Evolutionary conservation across 768 basidiomycete genomes (phyloP).

Genomic region (Russula abietina): DNA sequence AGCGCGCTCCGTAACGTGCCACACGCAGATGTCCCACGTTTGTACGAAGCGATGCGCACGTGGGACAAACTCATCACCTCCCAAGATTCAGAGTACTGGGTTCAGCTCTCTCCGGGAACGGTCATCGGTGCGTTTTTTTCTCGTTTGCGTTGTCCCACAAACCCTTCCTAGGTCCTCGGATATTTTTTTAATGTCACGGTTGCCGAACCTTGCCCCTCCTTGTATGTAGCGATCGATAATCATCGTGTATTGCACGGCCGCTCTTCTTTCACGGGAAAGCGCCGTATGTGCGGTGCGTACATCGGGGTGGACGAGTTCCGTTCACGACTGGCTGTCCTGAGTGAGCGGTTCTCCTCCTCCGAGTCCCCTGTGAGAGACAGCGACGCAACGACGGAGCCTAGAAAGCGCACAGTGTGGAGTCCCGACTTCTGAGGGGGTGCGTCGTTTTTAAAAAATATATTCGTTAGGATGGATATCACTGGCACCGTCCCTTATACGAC

Average conservation of each 20-base stretch:
- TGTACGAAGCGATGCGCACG: constrained; percentile 72
- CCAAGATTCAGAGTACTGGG: constrained; percentile 86
- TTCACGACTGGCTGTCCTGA: constrained; percentile 66
- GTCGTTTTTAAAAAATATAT: background rate
- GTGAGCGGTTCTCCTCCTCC: constrained; percentile 49
- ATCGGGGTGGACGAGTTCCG: constrained; percentile 86
- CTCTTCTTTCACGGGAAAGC: constrained; percentile 80
- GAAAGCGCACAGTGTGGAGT: constrained; percentile 26
- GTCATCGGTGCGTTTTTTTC: constrained; percentile 56
- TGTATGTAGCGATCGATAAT: constrained; percentile 74
- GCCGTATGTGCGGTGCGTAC: constrained; percentile 95
- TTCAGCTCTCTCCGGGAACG: constrained; percentile 81
- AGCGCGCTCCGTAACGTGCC: constrained; percentile 66
- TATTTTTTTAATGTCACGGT: background rate
- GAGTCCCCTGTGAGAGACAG: constrained; percentile 6
- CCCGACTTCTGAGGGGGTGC: constrained; percentile 14
- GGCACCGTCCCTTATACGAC: background rate
- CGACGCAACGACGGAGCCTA: background rate
- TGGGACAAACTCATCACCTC: constrained; percentile 77
- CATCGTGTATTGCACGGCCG: constrained; percentile 92
- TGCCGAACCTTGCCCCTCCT: background rate
- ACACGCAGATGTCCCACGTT: constrained; percentile 46
- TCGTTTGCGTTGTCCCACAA: background rate
- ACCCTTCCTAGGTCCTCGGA: too few species aligned
- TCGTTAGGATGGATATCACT: background rate